Evolutionary conservation across 163 green algal genomes (phyloP).

Genomic region (Volvox carteri): DNA sequence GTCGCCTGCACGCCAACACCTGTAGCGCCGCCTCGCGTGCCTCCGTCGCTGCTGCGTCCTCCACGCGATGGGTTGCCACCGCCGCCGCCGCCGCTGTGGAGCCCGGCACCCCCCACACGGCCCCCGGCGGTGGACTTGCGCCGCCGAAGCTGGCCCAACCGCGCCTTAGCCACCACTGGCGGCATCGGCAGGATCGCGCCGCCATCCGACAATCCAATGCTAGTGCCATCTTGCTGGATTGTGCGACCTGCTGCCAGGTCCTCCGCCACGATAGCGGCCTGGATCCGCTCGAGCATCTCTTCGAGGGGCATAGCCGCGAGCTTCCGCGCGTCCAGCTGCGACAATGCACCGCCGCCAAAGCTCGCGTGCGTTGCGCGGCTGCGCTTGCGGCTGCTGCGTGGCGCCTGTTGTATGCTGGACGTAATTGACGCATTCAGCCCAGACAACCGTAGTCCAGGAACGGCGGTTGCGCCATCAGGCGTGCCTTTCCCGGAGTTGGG

Average conservation of each 20-base stretch:
- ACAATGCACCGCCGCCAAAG: background rate
- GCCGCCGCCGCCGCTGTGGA: conserved; percentile 6
- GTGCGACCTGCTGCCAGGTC: conserved; percentile 25
- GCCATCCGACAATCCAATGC: conserved; percentile 26
- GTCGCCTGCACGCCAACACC: background rate
- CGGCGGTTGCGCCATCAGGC: background rate
- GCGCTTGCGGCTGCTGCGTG: conserved; percentile 44
- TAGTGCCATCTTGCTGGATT: background rate
- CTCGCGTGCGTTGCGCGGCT: background rate
- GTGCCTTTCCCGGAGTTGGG: background rate
- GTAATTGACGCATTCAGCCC: background rate
- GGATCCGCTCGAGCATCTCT: conserved; percentile 53
- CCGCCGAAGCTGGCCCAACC: background rate
- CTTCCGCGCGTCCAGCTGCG: conserved; percentile 29
- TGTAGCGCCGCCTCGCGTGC: background rate
- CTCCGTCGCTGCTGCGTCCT: conserved; percentile 8
- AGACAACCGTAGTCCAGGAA: background rate
- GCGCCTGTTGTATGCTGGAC: background rate
- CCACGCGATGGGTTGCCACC: background rate
- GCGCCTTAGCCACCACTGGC: conserved; percentile 16
- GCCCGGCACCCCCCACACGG: background rate
- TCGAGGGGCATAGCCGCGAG: conserved; percentile 44
- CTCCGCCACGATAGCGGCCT: conserved; percentile 34
- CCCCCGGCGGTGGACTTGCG: background rate
- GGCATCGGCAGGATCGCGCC: conserved; percentile 11